Evolutionary conservation across 2,329 filamentous ascomycete species (phyloP).

Genomic region (Thyridium curvatum): DNA sequence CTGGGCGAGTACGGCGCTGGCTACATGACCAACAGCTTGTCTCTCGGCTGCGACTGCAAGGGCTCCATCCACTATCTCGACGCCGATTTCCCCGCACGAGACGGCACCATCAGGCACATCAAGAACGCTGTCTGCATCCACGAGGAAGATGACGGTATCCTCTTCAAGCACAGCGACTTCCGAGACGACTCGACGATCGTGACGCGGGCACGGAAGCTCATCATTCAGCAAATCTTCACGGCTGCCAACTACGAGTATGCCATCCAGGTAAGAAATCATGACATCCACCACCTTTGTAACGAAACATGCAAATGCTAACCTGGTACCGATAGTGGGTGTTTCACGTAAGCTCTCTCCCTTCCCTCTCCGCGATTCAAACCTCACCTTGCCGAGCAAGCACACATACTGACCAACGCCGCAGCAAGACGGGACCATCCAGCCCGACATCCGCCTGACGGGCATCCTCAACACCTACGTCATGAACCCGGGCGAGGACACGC

Average conservation of each 20-base stretch:
- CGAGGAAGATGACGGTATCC: slow-evolving; percentile 84
- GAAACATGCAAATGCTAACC: not conserved
- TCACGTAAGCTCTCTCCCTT: slow-evolving; percentile 43
- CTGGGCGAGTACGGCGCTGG: slow-evolving; percentile 78
- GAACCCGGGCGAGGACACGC: slow-evolving; percentile 70
- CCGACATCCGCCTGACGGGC: slow-evolving; percentile 85
- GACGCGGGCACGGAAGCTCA: slow-evolving; percentile 76
- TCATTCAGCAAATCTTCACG: slow-evolving; percentile 89
- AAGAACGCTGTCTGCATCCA: slow-evolving; percentile 96
- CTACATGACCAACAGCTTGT: slow-evolving; percentile 76
- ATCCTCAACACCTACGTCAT: slow-evolving; percentile 90
- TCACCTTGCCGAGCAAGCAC: not conserved
- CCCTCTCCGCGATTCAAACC: not conserved
- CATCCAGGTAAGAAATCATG: slow-evolving; percentile 33
- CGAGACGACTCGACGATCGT: slow-evolving; percentile 82
- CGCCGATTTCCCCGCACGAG: slow-evolving; percentile 73
- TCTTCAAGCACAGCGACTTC: slow-evolving; percentile 95
- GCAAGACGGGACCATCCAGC: slow-evolving; percentile 86
- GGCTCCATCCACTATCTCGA: slow-evolving; percentile 89
- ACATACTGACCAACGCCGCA: slow-evolving; percentile 17
- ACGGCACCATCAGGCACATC: slow-evolving; percentile 70
- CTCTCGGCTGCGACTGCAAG: slow-evolving; percentile 80
- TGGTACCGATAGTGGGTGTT: slow-evolving; percentile 76
- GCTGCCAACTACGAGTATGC: slow-evolving; percentile 93
- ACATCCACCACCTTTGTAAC: too few species aligned